Evolutionary conservation across 73 alveolate species (phyloP), one percentile per base, ranked within the genome.

Genomic region (Diophrys sp.): DNA sequence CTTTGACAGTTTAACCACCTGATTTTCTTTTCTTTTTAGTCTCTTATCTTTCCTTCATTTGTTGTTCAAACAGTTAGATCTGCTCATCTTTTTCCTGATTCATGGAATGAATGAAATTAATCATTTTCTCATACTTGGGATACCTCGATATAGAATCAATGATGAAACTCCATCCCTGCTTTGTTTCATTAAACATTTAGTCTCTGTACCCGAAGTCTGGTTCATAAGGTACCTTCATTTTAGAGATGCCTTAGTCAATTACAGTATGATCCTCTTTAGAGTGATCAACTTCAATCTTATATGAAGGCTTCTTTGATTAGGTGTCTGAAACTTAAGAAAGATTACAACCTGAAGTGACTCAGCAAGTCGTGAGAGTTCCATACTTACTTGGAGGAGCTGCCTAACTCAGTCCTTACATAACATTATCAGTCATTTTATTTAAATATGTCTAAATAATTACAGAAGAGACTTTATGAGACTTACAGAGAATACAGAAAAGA

Each of bases 51-150:
- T 11, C 5, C 62, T 44, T 44, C 62, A 44, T 44, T 18, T 44
- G 18, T 11, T 5, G n/a, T 44, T 44, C 62, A 18, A 44, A 44
- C 18, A 11, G n/a, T 11, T 5, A 5, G n/a, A 11, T 5, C 18
- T 44, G 18, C 18, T 11, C 18, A 11, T 44, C 62, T 44, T 44
- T 44, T 44, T 44, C 62, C 18, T 44, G 5, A 18, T 44, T 44
- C 62, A 44, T 44, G n/a, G 62, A 11, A 18, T 44, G 62, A 44
- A 44, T 44, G 62, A 44, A 44, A 29, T 62, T 62, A 11, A 23
- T 62, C 72, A 62, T 14, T 62, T 62, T 62, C 30, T 62, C 72
- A n/a, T 62, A 62, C n/a, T 62, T 62, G 2, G 72, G 72, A 62
- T 62, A 62, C 72, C 72, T 14, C 5, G 72, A 62, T 11, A 62